phyloP scores from a whole-genome alignment of 768 basidiomycete genomes.

The Tricholoma bakamatsutake region DNA sequence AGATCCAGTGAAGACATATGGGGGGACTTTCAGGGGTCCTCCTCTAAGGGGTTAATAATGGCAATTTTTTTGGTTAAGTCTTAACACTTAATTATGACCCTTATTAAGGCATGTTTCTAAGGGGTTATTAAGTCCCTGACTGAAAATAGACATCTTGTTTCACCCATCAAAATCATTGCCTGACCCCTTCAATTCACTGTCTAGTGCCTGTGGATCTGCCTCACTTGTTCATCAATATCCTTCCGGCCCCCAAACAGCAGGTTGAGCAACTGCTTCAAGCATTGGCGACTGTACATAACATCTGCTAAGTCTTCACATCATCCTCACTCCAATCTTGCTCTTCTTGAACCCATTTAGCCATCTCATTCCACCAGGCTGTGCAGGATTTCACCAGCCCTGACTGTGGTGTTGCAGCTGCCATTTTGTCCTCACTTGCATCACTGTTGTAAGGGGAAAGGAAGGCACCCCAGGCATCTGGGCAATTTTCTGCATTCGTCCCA shows the following conservation, averaged over 20 bases:
- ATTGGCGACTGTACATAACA: background rate
- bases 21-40: too few species aligned
- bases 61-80: slow-evolving; percentile 4
- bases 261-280: slow-evolving; percentile 10
- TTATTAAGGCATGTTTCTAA: slow-evolving; percentile 15
- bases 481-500: too few species aligned
- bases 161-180: slow-evolving; percentile 1
- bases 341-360: too few species aligned
- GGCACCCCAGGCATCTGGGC: too few species aligned
- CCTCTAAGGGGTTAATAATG: too few species aligned
- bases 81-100: slow-evolving; percentile 7
- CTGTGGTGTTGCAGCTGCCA: too few species aligned
- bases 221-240: slow-evolving; percentile 9
- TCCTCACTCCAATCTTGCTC: background rate
- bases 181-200: background rate
- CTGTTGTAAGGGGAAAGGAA: too few species aligned
- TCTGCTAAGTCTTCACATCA: slow-evolving; percentile 1
- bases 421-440: too few species aligned
- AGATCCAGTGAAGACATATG: too few species aligned
- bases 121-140: background rate
- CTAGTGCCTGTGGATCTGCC: background rate
- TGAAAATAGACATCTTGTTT: background rate
- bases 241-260: slow-evolving; percentile 3
- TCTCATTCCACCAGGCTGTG: too few species aligned
- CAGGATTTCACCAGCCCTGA: slow-evolving; percentile 3